Base-by-base conservation (phyloP, 2,329 filamentous ascomycete species). In the Capronia americana region DNA sequence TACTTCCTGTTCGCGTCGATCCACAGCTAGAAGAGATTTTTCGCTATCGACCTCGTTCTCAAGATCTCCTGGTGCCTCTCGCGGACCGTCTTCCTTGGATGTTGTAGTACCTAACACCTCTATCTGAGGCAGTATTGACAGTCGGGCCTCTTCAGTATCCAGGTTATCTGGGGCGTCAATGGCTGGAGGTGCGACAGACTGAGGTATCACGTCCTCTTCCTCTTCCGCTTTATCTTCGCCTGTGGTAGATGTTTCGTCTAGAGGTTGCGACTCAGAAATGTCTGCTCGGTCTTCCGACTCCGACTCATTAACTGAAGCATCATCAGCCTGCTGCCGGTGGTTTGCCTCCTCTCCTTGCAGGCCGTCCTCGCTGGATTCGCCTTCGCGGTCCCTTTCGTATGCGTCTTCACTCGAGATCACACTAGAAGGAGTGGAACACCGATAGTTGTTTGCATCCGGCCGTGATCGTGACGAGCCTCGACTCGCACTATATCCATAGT, bases 361-460 rank as follows among this genome's bases (percentile, higher is more conserved):
- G n/a, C 34, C 61, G 30, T 59, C 63, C 24, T 69, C 64, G 55
- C 57, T 63, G 4, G 61, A 65, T 8, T 14, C n/a, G 28, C 67
- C 66, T 14, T 59, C 58, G 5, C 46, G 53, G 38, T 24, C 41
- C n/a, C 53, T 51, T 4, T 64, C 66, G n/a, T 60, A 55, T 6
- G 44, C 50, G 51, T 64, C 61, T 46, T 70, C 69, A 30, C 64
- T 67, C n/a, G 69, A 70, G 30, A 66, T 56, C 2, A 70, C 64
- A 56, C 69, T 70, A 23, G 69, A 69, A 30, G 69, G 66, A 20
- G 69, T 70, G n/a, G 50, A 54, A 1, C 66, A 60, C 7, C 64
- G 58, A 38, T 66, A 67, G 17, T 53, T 60, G 32, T 64, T 65
- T 17, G 32, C 34, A 23, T 59, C 68, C 17, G 38, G 48, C 14